Evolutionary conservation across 495 filamentous ascomycete genomes (phyloP).

Genomic region (Pseudotulostoma volvatum): DNA sequence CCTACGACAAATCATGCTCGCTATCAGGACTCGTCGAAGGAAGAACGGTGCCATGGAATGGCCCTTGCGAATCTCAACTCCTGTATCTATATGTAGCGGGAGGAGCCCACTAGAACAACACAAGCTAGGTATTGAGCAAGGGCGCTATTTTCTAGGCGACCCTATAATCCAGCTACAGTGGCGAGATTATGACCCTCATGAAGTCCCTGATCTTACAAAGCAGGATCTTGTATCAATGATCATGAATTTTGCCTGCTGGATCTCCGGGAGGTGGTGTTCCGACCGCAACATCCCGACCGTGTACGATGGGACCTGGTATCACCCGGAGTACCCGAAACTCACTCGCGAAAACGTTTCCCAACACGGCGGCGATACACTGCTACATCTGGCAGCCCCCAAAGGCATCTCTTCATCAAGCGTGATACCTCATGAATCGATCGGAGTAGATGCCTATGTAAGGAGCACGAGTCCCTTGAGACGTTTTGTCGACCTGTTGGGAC

Average conservation of each 20-base stretch:
- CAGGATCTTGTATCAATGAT: constrained; percentile 37
- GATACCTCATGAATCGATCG: constrained; percentile 41
- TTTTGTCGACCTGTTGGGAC: constrained; percentile 65
- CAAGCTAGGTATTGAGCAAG: constrained; percentile 13
- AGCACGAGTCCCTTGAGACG: constrained; percentile 76
- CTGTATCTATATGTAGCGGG: constrained; percentile 20
- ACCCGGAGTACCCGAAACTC: constrained; percentile 35
- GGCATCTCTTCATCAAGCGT: constrained; percentile 33
- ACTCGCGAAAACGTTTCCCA: constrained; percentile 20
- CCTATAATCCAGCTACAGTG: constrained; percentile 32
- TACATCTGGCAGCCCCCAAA: constrained; percentile 27
- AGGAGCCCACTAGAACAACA: constrained; percentile 11
- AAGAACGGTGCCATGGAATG: constrained; percentile 27
- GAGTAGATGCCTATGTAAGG: constrained; percentile 55
- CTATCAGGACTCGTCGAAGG: constrained; percentile 21
- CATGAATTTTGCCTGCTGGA: constrained; percentile 67
- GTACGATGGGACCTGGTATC: constrained; percentile 51
- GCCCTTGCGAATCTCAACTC: constrained; percentile 7
- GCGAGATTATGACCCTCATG: constrained; percentile 19
- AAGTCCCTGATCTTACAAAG: constrained; percentile 23
- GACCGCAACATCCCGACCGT: constrained; percentile 62
- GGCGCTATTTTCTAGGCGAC: constrained; percentile 31
- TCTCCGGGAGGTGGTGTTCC: constrained; percentile 56
- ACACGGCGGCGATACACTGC: constrained; percentile 18
- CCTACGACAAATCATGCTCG: constrained; percentile 25